Percentiles rank a stretch among this genome's conserved stretches.
phyloP scores from a whole-genome alignment of 2,329 filamentous ascomycete species.

The Alternaria conjuncta region DNA sequence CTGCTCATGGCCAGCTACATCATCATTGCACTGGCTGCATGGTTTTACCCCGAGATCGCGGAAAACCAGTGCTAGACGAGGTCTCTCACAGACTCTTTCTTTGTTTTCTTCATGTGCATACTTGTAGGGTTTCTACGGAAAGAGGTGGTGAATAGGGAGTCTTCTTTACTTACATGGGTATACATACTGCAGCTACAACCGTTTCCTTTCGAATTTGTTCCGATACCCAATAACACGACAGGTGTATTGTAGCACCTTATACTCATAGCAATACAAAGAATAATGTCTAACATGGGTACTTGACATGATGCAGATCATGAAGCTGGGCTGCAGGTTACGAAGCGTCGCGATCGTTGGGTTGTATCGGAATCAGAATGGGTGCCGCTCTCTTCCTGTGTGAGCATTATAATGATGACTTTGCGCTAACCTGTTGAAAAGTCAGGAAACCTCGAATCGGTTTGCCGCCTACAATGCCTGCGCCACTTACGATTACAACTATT shows the following conservation, averaged over 20 bases:
- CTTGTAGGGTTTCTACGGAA: background rate
- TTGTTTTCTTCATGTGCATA: constrained; percentile 1
- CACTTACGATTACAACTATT: background rate
- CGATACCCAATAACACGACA: constrained; percentile 16
- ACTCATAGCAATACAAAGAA: background rate
- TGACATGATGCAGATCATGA: background rate
- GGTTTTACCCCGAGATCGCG: constrained; percentile 53
- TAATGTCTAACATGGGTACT: background rate
- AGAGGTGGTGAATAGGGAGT: background rate
- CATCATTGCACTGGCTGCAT: constrained; percentile 67
- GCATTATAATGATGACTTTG: background rate
- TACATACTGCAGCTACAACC: background rate
- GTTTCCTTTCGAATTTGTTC: background rate
- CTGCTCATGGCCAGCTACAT: constrained; percentile 66
- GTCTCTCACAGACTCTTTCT: background rate
- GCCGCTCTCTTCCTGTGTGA: background rate
- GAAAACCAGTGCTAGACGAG: constrained; percentile 24
- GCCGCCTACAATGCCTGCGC: background rate
- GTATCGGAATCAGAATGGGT: background rate
- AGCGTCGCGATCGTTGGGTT: background rate
- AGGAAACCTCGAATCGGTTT: background rate
- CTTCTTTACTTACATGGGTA: background rate
- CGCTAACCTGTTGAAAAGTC: background rate
- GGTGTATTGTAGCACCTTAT: background rate
- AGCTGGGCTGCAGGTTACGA: background rate